Base-by-base conservation (phyloP, 805 yeast genomes). In the Kluyveromyces nonfermentans region DNA sequence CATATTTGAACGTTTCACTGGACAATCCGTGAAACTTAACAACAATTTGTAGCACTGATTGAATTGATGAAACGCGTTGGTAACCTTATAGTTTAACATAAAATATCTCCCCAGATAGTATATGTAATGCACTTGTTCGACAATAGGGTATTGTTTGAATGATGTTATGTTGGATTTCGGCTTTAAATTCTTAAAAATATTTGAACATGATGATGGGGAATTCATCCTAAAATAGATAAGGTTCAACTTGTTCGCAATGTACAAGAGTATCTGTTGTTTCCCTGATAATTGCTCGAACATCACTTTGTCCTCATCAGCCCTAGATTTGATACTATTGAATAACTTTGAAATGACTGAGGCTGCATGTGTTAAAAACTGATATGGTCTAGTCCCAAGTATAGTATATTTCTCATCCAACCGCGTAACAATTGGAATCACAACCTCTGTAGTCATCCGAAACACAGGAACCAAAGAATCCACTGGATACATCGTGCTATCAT, bases 261-360 rank as follows among this genome's bases (percentile, higher is more conserved):
- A 75, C 19, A 81, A 54, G 37, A 80, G 64, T 25, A 78, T 71
- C 19, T 67, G 57, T 48, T 73, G 77, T 51, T 78, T 77, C 30
- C 45, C 53, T 2, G 60, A 52, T 17, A 50, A 25, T 4, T 42
- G 33, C 5, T 43, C 50, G 39, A 42, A 51, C 45, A 33, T 21
- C 30, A 21, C 33, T 45, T 46, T 16, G 45, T 61, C 42, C 44
- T 57, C 65, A n/a, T 55, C 50, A 48, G 65, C 55, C 50, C 71
- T 62, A 50, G 78, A 73, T 33, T 85, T 68, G 33, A 77, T 75
- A 41, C 78, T 70, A 53, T 82, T 81, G 64, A 81, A 80, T 22
- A 78, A 60, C 51, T 73, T 75, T 40, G 82, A 64, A 15, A 81
- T 63, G 2, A 77, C 60, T 4, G 79, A 67, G 0, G 86, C 78